Percentiles rank a stretch among this genome's conserved stretches.
Evolutionary conservation across 2,329 filamentous ascomycete genomes (phyloP).

Genomic region (Sporothrix euskadiensis): DNA sequence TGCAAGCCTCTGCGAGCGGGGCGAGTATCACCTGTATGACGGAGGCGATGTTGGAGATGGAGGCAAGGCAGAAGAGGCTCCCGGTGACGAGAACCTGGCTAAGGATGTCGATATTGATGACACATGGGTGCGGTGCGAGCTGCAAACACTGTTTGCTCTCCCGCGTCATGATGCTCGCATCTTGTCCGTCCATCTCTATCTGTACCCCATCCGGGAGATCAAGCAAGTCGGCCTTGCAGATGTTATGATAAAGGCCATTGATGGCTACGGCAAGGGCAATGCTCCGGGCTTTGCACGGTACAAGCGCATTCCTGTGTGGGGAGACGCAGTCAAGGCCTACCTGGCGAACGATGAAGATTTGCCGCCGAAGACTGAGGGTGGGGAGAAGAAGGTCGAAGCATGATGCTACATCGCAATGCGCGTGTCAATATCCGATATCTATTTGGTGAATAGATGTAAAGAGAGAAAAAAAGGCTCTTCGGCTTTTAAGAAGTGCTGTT

Average conservation of each 20-base stretch:
- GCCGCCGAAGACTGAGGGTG: background rate
- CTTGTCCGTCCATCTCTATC: conserved; percentile 28
- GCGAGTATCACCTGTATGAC: conserved; percentile 30
- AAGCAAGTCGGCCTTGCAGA: conserved; percentile 27
- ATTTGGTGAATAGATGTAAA: background rate
- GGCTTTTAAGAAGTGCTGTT: background rate
- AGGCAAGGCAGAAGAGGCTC: background rate
- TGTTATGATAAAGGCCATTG: conserved; percentile 27
- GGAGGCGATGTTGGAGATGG: conserved; percentile 17
- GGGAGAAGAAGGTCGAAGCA: background rate
- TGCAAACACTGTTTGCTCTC: conserved; percentile 29
- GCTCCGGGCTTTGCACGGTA: conserved; percentile 27
- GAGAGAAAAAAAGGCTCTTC: background rate
- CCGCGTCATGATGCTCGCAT: conserved; percentile 24
- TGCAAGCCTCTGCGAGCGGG: conserved; percentile 27
- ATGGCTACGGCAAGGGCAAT: conserved; percentile 29
- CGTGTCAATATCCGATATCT: background rate
- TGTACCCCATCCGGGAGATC: conserved; percentile 30
- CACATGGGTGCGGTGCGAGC: conserved; percentile 30
- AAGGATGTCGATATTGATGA: conserved; percentile 25
- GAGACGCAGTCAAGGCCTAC: conserved; percentile 27
- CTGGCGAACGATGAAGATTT: conserved; percentile 27
- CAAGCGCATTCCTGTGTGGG: conserved; percentile 30
- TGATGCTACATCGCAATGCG: background rate
- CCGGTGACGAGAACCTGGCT: background rate